These are phyloP conservation scores for Phlyctochytrium planicorne DNA, from an alignment of 192 early-diverging fungal species.

Conservation along the genomic window DNA sequence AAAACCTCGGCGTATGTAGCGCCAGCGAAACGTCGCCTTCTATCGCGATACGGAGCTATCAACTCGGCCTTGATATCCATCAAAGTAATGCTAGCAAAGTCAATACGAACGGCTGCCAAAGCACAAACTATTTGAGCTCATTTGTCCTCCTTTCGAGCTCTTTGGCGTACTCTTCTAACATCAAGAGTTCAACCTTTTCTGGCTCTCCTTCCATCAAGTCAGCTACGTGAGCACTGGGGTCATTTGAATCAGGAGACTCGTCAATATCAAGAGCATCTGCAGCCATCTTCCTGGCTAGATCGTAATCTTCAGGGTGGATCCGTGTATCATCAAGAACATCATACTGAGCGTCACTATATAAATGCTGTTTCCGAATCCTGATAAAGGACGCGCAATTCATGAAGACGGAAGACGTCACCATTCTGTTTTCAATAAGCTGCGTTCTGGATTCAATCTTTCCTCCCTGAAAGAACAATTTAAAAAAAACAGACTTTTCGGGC, in stretches of 20 bases:
- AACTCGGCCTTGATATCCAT: slow-evolving; percentile 86
- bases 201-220: slow-evolving; percentile 79
- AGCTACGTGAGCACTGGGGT: slow-evolving; percentile 74
- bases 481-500: slow-evolving; percentile 6
- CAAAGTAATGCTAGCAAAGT: slow-evolving; percentile 53
- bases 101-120: slow-evolving; percentile 22
- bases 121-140: slow-evolving; percentile 61
- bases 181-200: slow-evolving; percentile 72
- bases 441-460: slow-evolving; percentile 64
- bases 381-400: slow-evolving; percentile 94
- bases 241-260: slow-evolving; percentile 53
- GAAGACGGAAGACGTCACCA: slow-evolving; percentile 60
- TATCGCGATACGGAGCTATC: slow-evolving; percentile 76
- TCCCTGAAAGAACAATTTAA: slow-evolving; percentile 18
- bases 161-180: slow-evolving; percentile 87
- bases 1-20: slow-evolving; percentile 66
- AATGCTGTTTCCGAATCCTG: slow-evolving; percentile 65
- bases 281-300: slow-evolving; percentile 94
- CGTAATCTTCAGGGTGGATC: slow-evolving; percentile 95
- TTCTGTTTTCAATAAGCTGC: slow-evolving; percentile 66
- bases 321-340: slow-evolving; percentile 93
- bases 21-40: slow-evolving; percentile 57
- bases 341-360: slow-evolving; percentile 40
- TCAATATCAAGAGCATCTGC: slow-evolving; percentile 88
- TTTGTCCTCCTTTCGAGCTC: slow-evolving; percentile 73